phyloP scores from a whole-genome alignment of 2,329 filamentous ascomycete species.

The Alternaria ventricosa region DNA sequence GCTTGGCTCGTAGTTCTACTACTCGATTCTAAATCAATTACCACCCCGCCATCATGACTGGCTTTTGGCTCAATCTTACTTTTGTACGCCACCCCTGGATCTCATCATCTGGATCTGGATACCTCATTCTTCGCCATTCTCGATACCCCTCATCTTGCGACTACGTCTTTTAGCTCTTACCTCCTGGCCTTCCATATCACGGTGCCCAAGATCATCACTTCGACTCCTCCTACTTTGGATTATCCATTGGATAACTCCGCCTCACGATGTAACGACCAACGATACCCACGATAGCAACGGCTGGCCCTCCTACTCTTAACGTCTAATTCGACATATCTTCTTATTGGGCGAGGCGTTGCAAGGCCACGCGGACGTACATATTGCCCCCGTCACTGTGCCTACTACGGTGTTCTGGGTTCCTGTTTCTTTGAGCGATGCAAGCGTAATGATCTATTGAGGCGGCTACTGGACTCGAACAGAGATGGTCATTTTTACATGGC shows the following conservation, averaged over 20 bases:
- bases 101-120: conserved; percentile 11
- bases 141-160: conserved; percentile 24
- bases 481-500: conserved; percentile 18
- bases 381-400: conserved; percentile 15
- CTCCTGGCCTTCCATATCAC: conserved; percentile 10
- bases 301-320: conserved; percentile 31
- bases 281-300: conserved; percentile 46
- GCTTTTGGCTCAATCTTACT: conserved; percentile 5
- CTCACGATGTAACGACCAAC: conserved; percentile 47
- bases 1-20: conserved; percentile 42
- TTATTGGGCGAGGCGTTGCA: conserved; percentile 26
- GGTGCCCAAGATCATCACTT: conserved; percentile 16
- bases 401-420: conserved; percentile 18
- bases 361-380: conserved; percentile 21
- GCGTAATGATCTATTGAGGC: conserved; percentile 20
- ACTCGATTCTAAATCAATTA: conserved; percentile 37
- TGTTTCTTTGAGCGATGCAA: conserved; percentile 14
- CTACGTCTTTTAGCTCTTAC: conserved; percentile 18
- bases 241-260: conserved; percentile 27
- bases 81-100: conserved; percentile 10
- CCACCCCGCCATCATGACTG: conserved; percentile 1
- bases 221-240: conserved; percentile 19
- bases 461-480: neutral
- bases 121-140: conserved; percentile 20
- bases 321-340: conserved; percentile 30